These are phyloP conservation scores for Luzula sylvatica DNA, from an alignment of 176 grass and related monocot genomes.

Conservation along the genomic window DNA sequence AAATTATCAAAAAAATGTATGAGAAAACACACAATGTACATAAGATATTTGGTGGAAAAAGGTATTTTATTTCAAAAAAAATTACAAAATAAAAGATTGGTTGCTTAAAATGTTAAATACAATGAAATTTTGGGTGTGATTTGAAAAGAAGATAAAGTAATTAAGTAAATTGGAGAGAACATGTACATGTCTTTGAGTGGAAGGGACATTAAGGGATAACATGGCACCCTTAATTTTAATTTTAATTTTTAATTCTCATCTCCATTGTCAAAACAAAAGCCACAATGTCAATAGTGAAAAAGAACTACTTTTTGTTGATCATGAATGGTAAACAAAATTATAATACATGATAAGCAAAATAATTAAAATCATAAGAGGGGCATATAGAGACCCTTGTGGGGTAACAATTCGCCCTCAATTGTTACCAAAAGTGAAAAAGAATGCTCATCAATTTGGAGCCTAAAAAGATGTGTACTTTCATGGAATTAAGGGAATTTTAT, in stretches of 20 bases:
- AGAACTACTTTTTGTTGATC: not conserved
- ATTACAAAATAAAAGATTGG: not conserved
- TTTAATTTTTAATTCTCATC: slow-evolving; percentile 3
- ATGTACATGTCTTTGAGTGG: slow-evolving; percentile 54
- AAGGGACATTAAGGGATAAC: slow-evolving; percentile 44
- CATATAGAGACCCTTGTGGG: slow-evolving; percentile 28
- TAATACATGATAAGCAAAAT: too few relatives aligned
- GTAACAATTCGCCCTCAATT: slow-evolving; percentile 17
- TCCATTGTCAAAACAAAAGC: slow-evolving; percentile 17
- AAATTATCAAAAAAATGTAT: not conserved
- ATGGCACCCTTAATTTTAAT: slow-evolving; percentile 21
- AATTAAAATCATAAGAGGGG: slow-evolving; percentile 1
- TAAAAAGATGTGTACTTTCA: slow-evolving; percentile 24
- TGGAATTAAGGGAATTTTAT: slow-evolving; percentile 15
- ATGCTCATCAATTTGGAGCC: slow-evolving; percentile 3
- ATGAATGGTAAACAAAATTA: too few relatives aligned
- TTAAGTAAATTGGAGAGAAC: slow-evolving; percentile 27
- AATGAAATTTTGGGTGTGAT: not conserved
- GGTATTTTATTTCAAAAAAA: slow-evolving; percentile 1
- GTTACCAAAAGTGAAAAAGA: slow-evolving; percentile 20
- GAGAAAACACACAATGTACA: not conserved
- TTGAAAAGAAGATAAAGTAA: slow-evolving; percentile 20
- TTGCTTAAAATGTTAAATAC: not conserved
- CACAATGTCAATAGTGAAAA: slow-evolving; percentile 1
- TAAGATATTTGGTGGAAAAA: not conserved